A percentile compares a stretch with the other conserved stretches of the same genome.
Conservation (phyloP, 148 eudicot genomes). For the Cornus controversa region DNA sequence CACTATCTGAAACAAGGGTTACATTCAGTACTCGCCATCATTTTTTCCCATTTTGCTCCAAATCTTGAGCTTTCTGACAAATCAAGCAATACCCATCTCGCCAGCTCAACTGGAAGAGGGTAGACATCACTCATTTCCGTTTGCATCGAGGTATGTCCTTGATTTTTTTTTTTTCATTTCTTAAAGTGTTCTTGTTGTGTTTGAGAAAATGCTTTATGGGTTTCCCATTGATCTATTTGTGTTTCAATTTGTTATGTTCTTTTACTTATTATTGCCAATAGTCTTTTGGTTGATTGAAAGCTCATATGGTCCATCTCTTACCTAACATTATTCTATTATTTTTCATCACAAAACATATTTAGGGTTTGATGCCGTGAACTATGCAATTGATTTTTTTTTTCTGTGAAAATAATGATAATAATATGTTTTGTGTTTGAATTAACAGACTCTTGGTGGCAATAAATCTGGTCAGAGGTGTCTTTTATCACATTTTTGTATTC, state of each 20-base stretch:
- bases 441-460: background rate
- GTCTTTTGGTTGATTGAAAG: conserved; percentile 4
- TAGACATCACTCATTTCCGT: background rate
- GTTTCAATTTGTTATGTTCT: conserved; percentile 7
- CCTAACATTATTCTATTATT: conserved; percentile 5
- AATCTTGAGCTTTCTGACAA: conserved; percentile 19
- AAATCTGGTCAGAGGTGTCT: background rate
- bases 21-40: background rate
- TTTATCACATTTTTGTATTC: background rate
- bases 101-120: background rate
- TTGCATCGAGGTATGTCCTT: background rate
- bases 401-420: background rate
- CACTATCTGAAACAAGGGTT: background rate
- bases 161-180: background rate
- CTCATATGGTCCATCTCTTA: conserved; percentile 15
- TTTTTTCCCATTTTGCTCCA: background rate
- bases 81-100: conserved; percentile 20
- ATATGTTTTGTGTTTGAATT: background rate
- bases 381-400: conserved; percentile 6
- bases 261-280: background rate
- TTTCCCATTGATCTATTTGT: conserved; percentile 20
- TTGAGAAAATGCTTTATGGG: background rate
- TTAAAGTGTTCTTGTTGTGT: background rate
- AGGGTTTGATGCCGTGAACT: conserved; percentile 6
- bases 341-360: background rate